Evolutionary conservation across 164 flowering plant genomes (phyloP), one percentile per base, ranked within the genome.

Genomic region (Liquidambar formosana): DNA sequence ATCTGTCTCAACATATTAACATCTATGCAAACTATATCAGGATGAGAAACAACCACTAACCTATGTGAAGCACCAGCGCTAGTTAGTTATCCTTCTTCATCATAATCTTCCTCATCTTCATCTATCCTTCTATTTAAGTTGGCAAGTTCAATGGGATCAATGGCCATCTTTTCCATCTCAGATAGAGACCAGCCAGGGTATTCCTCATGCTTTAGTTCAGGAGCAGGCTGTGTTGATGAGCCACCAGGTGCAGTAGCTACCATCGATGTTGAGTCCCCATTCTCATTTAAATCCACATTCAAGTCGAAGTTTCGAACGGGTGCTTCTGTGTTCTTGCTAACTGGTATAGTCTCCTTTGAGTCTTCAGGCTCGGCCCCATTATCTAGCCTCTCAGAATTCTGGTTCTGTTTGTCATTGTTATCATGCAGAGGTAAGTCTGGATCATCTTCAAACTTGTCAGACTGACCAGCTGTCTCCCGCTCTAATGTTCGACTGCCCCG

Each of bases 71-170:
- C 41, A 33, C 6, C 41, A 33, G 41, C 41, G 6, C 41, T 6
- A 16, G 10, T 43, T n/a, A 27, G 48, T 79, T 77, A 90, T 57
- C 85, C 92, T 78, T 92, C 96, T 66, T 87, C 97, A 60, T 92
- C 91, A 58, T 92, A 87, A 73, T 92, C 91, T 70, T 92, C 97
- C 21, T 92, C 97, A 3, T 91, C 92, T 74, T 92, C 95, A 23
- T 86, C 95, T 63, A 87, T 12, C 59, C 77, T 33, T 33, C 41
- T 33, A 33, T 33, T 82, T 56, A 71, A 74, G 49, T 82, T 71
- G 14, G 87, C 90, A 53, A 89, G 81, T 71, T 89, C 90, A 59
- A 85, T 63, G 27, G 91, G 91, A 61, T 88, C 97, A 23, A 92
- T 84, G 21, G 81, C 81, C 84, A 88, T 90, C 47, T 78, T 76